Percentiles rank a stretch among this genome's conserved stretches.
Evolutionary conservation across 2,329 filamentous ascomycete species (phyloP).

Genomic region (Pseudogymnoascus sp.): DNA sequence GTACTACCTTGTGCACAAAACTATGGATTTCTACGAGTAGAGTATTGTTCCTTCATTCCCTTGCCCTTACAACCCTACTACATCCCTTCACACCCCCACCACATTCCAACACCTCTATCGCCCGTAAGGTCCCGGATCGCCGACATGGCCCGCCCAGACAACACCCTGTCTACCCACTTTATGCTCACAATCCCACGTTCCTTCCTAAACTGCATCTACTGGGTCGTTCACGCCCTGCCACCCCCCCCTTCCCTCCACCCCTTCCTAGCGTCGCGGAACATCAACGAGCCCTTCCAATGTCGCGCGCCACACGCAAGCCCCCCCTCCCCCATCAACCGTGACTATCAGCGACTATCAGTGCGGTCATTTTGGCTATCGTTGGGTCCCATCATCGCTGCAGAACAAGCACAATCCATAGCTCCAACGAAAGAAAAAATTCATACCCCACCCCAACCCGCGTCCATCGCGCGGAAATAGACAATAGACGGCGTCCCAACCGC

Average conservation of each 20-base stretch:
- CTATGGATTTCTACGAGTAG: not conserved
- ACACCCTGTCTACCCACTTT: not conserved
- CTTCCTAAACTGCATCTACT: slow-evolving; percentile 1
- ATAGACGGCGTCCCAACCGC: not conserved
- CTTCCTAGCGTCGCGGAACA: not conserved
- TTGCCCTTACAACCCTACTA: not conserved
- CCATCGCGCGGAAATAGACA: not conserved
- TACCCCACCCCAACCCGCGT: not conserved
- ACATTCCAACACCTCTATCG: not conserved
- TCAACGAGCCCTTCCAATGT: not conserved
- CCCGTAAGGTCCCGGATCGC: not conserved
- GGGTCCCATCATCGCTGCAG: not conserved
- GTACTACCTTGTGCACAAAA: not conserved
- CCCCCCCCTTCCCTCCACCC: not conserved
- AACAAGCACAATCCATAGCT: not conserved
- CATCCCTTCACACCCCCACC: not conserved
- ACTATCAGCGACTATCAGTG: not conserved
- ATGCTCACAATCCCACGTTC: not conserved
- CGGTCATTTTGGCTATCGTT: not conserved
- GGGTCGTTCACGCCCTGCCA: not conserved
- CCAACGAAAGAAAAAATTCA: not conserved
- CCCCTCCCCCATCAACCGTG: not conserved
- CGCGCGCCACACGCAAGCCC: not conserved
- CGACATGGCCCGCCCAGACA: not conserved
- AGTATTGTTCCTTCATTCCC: not conserved